phyloP scores from a whole-genome alignment of 2,329 filamentous ascomycete species.

The Xenosphaeropsis pyriputrescens region DNA sequence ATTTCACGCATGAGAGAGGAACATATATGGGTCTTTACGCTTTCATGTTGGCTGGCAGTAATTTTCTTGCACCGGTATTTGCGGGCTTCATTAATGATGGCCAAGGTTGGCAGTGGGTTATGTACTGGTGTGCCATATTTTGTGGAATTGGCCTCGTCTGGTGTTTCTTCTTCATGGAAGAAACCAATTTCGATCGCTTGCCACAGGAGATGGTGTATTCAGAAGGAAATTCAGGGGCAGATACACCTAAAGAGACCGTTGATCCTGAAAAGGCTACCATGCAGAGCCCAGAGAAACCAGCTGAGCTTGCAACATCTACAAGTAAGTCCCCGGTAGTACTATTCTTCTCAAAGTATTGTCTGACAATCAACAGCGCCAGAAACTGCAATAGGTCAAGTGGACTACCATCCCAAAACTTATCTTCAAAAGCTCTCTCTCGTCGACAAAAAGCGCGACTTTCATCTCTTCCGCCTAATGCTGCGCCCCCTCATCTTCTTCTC shows the following conservation, averaged over 20 bases:
- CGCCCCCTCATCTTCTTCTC: slow-evolving; percentile 17
- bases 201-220: slow-evolving; percentile 4
- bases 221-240: slow-evolving; percentile 2
- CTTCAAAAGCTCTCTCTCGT: slow-evolving; percentile 11
- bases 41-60: slow-evolving; percentile 23
- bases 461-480: slow-evolving; percentile 15
- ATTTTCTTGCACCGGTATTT: slow-evolving; percentile 37
- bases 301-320: neutral
- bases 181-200: slow-evolving; percentile 12
- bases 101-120: slow-evolving; percentile 39
- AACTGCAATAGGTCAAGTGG: neutral
- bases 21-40: slow-evolving; percentile 38
- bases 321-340: neutral
- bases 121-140: slow-evolving; percentile 33
- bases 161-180: slow-evolving; percentile 11
- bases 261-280: slow-evolving; percentile 6
- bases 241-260: slow-evolving; percentile 4
- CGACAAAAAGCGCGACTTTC: slow-evolving; percentile 13
- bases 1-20: slow-evolving; percentile 41
- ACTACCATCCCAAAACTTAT: slow-evolving; percentile 11
- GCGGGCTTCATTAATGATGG: slow-evolving; percentile 33
- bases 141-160: slow-evolving; percentile 25
- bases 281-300: too few relatives aligned
- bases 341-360: too few relatives aligned
- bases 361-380: neutral